Base-by-base conservation (phyloP, 2,329 filamentous ascomycete species). In the Juglanconis juglandina region DNA sequence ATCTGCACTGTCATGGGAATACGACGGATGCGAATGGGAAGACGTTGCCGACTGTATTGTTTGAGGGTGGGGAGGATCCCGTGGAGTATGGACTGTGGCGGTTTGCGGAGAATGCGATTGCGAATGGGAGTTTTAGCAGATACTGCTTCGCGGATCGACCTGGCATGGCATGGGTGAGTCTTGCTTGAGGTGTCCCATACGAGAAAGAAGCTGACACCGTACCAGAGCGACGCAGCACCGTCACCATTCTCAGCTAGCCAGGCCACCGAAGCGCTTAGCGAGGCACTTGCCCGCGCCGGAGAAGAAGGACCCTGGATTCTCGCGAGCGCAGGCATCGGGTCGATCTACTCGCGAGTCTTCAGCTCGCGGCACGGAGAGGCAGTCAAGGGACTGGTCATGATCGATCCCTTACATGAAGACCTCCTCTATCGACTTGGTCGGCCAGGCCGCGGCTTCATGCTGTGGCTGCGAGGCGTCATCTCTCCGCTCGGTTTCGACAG, bases 131-230 rank as follows among this genome's bases (percentile, higher is more conserved):
- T 50, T 95, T 99, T 67, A 79, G 81, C 59, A 87, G 94, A 62
- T 98, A 96, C 77, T 99, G 95, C 80, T 97, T 96, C 74, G 93
- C 91, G 71, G 95, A 99, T 72, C 89, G 95, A 30, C 95, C 95
- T 1, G 95, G 95, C 1, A 84, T 94, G 59, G 94, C 84, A 6
- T 96, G 92, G 87, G 76, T 78, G 67, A 68, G 75, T 69, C 7
- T 6, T 44, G 1, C 14, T 46, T 30, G 24, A 9, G 5, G 33
- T 24, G 51, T 86, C 86, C 64, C 30, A 64, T 51, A 42, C 5
- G 14, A 8, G n/a, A 52, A 44, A 47, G 7, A 56, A 17, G 13
- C 53, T 62, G 34, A 53, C 39, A n/a, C 14, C 9, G 11, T 14
- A 11, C 54, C 52, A 78, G 81, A 87, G 84, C 51, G 95, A 99